A percentile compares a stretch with the other conserved stretches of the same genome.
Evolutionary conservation across 2,329 filamentous ascomycete genomes (phyloP).

Genomic region (Clarireedia monteithiana): DNA sequence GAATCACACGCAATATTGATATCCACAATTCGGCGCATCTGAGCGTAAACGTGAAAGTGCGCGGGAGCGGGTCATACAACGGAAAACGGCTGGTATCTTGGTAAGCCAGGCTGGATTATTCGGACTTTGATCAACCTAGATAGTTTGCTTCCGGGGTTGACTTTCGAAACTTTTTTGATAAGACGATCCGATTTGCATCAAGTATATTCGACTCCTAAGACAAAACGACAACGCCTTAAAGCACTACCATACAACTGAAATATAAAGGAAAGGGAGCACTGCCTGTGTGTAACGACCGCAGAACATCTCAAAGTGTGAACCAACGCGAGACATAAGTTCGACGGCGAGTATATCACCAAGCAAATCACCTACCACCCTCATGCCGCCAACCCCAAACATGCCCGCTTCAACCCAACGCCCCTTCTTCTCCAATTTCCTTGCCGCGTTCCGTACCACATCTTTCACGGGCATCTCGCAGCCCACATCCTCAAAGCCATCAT

Average conservation of each 20-base stretch:
- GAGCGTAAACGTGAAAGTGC: background rate
- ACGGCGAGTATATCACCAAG: background rate
- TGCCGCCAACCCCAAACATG: background rate
- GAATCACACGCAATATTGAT: background rate
- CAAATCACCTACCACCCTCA: background rate
- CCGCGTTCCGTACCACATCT: slow-evolving; percentile 25
- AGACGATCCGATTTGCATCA: background rate
- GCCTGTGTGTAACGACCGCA: background rate
- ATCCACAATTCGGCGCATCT: background rate
- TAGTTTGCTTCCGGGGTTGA: background rate
- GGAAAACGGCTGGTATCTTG: background rate
- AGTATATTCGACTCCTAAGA: background rate
- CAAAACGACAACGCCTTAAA: background rate
- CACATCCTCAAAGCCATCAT: slow-evolving; percentile 20
- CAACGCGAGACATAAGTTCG: background rate
- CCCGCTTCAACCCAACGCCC: slow-evolving; percentile 27
- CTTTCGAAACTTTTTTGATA: background rate
- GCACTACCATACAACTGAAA: background rate
- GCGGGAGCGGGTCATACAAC: background rate
- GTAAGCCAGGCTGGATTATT: background rate
- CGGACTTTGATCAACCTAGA: background rate
- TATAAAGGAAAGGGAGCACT: too few species aligned
- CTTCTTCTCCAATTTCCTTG: slow-evolving; percentile 29
- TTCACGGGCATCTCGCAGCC: slow-evolving; percentile 15
- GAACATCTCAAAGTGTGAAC: background rate